phyloP scores from a whole-genome alignment of 1,139 yeast genomes.

The Insectozyma bohioensis region DNA sequence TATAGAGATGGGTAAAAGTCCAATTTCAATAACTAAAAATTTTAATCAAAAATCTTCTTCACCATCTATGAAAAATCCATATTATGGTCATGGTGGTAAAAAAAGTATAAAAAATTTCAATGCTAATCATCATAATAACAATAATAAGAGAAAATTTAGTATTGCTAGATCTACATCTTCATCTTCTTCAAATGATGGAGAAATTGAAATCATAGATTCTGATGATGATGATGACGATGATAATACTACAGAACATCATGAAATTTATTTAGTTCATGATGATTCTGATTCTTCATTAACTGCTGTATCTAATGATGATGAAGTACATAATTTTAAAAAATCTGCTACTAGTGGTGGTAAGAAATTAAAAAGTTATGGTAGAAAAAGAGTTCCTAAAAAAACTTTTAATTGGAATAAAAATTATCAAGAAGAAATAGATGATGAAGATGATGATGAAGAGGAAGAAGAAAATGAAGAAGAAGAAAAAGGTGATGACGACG shows the following conservation, averaged over 20 bases:
- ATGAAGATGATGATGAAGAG: conserved; percentile 11
- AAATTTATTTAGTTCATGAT: conserved; percentile 15
- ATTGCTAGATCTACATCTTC: conserved; percentile 39
- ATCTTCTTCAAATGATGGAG: no score
- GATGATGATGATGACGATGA: conserved; percentile 1
- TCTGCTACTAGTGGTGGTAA: conserved; percentile 5
- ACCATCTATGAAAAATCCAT: conserved; percentile 2
- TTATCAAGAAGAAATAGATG: conserved; percentile 19
- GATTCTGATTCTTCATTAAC: conserved; percentile 40
- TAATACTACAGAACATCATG: conserved; percentile 17
- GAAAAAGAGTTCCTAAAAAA: conserved; percentile 28
- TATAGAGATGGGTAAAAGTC: conserved; percentile 2
- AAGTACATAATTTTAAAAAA: background rate
- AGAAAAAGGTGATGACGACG: conserved; percentile 31
- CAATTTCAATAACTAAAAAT: background rate
- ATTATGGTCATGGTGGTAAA: conserved; percentile 25
- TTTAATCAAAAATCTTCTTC: background rate
- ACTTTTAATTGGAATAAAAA: conserved; percentile 21
- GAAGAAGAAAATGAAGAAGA: conserved; percentile 26
- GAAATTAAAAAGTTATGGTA: conserved; percentile 13
- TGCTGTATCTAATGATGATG: conserved; percentile 23
- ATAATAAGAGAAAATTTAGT: conserved; percentile 38
- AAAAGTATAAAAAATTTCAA: conserved; percentile 29
- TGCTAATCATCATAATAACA: conserved; percentile 15
- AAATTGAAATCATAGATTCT: no score